Conservation (phyloP, 371 early-diverging fungal species). For the Rhizopus delemar region DNA sequence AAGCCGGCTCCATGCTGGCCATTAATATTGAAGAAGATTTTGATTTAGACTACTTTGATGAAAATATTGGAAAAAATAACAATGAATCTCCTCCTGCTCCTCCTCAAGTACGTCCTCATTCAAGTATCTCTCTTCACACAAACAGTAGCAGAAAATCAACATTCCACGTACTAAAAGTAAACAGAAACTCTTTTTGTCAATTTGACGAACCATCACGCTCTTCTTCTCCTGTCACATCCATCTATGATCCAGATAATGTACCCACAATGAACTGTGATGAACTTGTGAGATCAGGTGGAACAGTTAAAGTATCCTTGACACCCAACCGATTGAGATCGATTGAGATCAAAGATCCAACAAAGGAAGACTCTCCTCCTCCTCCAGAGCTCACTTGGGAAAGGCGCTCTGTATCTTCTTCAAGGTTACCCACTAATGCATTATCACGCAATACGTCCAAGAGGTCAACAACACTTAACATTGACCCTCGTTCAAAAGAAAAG, state of each 20-base stretch:
- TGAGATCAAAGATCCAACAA: conserved; percentile 46
- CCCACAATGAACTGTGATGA: conserved; percentile 54
- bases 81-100: background rate
- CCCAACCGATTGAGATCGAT: conserved; percentile 63
- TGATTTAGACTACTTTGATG: conserved; percentile 38
- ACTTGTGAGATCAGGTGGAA: conserved; percentile 57
- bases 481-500: background rate
- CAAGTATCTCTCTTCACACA: conserved; percentile 35
- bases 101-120: conserved; percentile 24
- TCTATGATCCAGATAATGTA: conserved; percentile 43
- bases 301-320: conserved; percentile 62
- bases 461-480: background rate
- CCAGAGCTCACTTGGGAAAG: conserved; percentile 35
- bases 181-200: conserved; percentile 27
- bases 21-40: conserved; percentile 35
- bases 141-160: conserved; percentile 40
- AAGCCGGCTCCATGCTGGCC: conserved; percentile 26
- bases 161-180: conserved; percentile 45
- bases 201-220: conserved; percentile 20
- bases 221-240: conserved; percentile 18
- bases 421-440: conserved; percentile 12
- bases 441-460: conserved; percentile 3
- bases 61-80: conserved; percentile 23
- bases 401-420: conserved; percentile 30
- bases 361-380: conserved; percentile 4